These are phyloP conservation scores for Xeromyces bisporus DNA, from an alignment of 495 filamentous ascomycete genomes.

Conservation along the genomic window DNA sequence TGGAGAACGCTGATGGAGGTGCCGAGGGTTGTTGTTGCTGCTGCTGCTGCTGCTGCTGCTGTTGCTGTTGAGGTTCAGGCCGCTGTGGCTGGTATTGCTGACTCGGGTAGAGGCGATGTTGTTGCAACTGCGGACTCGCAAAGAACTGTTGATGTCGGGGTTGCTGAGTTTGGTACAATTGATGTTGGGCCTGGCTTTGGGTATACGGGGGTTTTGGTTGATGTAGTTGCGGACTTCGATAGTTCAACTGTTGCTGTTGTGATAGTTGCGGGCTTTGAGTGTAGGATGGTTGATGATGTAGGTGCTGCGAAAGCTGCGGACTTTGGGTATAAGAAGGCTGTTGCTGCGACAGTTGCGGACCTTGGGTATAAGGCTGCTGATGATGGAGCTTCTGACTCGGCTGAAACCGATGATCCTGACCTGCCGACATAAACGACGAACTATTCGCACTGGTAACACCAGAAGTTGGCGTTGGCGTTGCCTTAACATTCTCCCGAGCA, in stretches of 20 bases:
- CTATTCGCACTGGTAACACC: not conserved
- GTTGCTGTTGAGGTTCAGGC: constrained; percentile 9
- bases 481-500: not conserved
- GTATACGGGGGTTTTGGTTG: constrained; percentile 20
- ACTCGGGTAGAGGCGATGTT: constrained; percentile 6
- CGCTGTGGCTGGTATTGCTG: constrained; percentile 9
- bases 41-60: constrained; percentile 12
- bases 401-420: constrained; percentile 3
- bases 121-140: constrained; percentile 8
- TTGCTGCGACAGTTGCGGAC: no score
- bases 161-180: constrained; percentile 11
- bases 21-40: constrained; percentile 9
- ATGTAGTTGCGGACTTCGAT: constrained; percentile 1
- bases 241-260: constrained; percentile 1
- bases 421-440: not conserved
- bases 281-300: constrained; percentile 4
- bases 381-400: no score
- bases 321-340: no score
- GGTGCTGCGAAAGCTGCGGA: no score
- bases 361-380: no score
- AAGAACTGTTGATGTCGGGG: constrained; percentile 6
- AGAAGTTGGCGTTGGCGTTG: not conserved
- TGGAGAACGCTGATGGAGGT: constrained; percentile 2
- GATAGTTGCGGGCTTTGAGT: constrained; percentile 1
- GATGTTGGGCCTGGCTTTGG: constrained; percentile 14